These are phyloP conservation scores for Pyrenochaeta sp. DNA, from an alignment of 2,329 filamentous ascomycete genomes.

Conservation along the genomic window DNA sequence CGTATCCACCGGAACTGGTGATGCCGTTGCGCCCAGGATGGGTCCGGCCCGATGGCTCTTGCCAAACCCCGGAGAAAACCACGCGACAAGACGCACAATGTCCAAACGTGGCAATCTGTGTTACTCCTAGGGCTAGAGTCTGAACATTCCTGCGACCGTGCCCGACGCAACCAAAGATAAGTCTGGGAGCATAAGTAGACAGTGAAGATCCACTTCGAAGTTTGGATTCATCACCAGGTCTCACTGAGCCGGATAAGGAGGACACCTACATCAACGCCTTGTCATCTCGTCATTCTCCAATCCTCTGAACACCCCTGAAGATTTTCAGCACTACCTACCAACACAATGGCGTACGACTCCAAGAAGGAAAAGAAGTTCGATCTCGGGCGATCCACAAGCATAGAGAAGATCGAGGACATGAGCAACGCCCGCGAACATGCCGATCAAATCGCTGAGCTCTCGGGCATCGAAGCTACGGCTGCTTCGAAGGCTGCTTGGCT, in stretches of 20 bases:
- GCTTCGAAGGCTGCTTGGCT: slow-evolving; percentile 41
- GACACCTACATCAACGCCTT: not conserved
- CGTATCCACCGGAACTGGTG: not conserved
- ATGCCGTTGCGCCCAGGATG: not conserved
- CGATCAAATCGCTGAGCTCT: slow-evolving; percentile 31
- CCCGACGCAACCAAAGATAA: not conserved
- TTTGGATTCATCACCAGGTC: not conserved
- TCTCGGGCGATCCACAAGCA: slow-evolving; percentile 22
- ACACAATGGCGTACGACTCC: not conserved
- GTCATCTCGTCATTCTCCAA: not conserved
- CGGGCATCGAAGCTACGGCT: slow-evolving; percentile 36
- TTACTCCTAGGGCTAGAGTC: not conserved
- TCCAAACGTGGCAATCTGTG: slow-evolving; percentile 2
- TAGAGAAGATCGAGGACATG: slow-evolving; percentile 34
- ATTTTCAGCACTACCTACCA: not conserved
- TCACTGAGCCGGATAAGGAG: not conserved
- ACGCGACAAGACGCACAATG: not conserved
- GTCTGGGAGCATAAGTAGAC: not conserved
- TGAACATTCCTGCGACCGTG: not conserved
- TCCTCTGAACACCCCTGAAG: not conserved
- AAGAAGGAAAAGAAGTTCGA: slow-evolving; percentile 18
- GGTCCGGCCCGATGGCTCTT: not conserved
- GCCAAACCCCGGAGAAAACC: not conserved
- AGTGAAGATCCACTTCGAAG: not conserved
- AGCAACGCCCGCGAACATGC: slow-evolving; percentile 22